A percentile compares a stretch with the other conserved stretches of the same genome.
phyloP scores from a whole-genome alignment of 2,329 filamentous ascomycete species.

The Hymenotorrendiella dingleyae region DNA sequence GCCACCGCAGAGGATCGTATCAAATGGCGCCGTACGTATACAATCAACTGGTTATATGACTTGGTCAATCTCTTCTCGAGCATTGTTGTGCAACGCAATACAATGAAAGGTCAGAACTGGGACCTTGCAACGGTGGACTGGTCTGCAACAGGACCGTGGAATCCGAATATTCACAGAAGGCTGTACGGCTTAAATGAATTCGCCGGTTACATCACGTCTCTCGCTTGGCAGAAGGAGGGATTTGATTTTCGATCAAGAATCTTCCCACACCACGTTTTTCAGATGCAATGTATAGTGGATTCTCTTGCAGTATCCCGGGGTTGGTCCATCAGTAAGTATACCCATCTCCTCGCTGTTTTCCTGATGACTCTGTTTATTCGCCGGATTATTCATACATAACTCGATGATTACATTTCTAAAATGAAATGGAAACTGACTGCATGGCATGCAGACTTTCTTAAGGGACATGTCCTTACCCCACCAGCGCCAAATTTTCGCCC shows the following conservation, averaged over 20 bases:
- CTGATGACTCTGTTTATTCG: no score
- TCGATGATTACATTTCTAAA: no score
- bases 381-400: no score
- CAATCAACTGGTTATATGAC: slow-evolving; percentile 47
- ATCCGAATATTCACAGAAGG: slow-evolving; percentile 31
- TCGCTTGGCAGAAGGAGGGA: slow-evolving; percentile 40
- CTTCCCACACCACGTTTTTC: slow-evolving; percentile 42
- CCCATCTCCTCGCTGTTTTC: no score
- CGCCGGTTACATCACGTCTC: slow-evolving; percentile 36
- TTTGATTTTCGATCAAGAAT: slow-evolving; percentile 36
- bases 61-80: slow-evolving; percentile 41
- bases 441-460: slow-evolving; percentile 23
- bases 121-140: slow-evolving; percentile 36
- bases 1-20: slow-evolving; percentile 36
- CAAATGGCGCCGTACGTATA: slow-evolving; percentile 42
- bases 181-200: slow-evolving; percentile 43
- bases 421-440: no score
- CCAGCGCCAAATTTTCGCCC: slow-evolving; percentile 34
- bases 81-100: slow-evolving; percentile 36
- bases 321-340: no score
- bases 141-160: slow-evolving; percentile 36
- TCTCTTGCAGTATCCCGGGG: slow-evolving; percentile 39
- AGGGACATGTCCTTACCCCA: slow-evolving; percentile 32
- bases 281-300: slow-evolving; percentile 46
- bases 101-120: slow-evolving; percentile 31